A percentile compares a stretch with the other conserved stretches of the same genome.
Conservation (phyloP, 2,329 filamentous ascomycete genomes). For the Aspergillus quadricinctus region DNA sequence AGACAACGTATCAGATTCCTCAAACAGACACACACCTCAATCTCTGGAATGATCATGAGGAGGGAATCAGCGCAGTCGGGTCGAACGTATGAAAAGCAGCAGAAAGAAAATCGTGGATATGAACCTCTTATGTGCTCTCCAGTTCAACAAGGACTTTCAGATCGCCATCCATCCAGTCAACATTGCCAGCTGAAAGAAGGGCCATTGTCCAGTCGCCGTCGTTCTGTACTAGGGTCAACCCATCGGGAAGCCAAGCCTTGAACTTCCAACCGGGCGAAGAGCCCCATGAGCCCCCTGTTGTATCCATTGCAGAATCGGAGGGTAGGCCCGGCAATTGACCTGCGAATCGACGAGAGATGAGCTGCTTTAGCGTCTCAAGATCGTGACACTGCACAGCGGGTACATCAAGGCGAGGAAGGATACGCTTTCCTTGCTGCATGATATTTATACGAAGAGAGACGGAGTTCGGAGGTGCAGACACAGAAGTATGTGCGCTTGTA, state of each 20-base stretch:
- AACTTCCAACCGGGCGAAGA: constrained; percentile 27
- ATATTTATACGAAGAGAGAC: constrained; percentile 37
- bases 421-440: constrained; percentile 35
- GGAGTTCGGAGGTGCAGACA: constrained; percentile 11
- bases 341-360: constrained; percentile 28
- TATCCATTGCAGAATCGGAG: constrained; percentile 17
- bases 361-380: constrained; percentile 28
- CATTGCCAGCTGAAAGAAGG: constrained; percentile 38
- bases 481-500: constrained; percentile 1
- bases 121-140: constrained; percentile 7
- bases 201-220: constrained; percentile 45
- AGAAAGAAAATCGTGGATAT: neutral
- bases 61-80: neutral
- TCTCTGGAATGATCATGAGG: neutral
- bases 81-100: neutral
- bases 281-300: constrained; percentile 14
- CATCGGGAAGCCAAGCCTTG: constrained; percentile 41
- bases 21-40: neutral
- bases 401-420: constrained; percentile 36
- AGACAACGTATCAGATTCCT: neutral
- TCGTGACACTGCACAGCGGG: constrained; percentile 33
- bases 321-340: constrained; percentile 26
- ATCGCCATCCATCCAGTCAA: constrained; percentile 47
- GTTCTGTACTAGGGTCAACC: constrained; percentile 33
- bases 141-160: constrained; percentile 41